A percentile compares a stretch with the other conserved stretches of the same genome.
Evolutionary conservation across 2,329 filamentous ascomycete genomes (phyloP).

Genomic region (Fusarium chuoi): DNA sequence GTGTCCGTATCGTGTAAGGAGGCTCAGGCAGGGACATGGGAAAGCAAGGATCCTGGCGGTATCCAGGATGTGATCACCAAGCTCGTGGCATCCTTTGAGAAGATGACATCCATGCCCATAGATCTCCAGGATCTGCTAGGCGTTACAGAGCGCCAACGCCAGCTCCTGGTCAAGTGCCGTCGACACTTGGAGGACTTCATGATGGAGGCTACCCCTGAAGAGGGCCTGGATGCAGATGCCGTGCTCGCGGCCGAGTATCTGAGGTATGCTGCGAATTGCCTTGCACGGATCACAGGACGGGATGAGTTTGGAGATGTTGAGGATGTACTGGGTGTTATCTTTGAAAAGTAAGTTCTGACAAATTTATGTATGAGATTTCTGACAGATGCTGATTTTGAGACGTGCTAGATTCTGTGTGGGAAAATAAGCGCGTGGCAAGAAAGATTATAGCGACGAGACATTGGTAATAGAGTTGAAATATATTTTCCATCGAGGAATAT

Average conservation of each 20-base stretch:
- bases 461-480: constrained; percentile 7
- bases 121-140: constrained; percentile 87
- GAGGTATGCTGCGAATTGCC: constrained; percentile 78
- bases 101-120: constrained; percentile 75
- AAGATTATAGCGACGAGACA: background rate
- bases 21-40: constrained; percentile 51
- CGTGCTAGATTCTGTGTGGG: constrained; percentile 58
- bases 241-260: constrained; percentile 92
- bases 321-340: constrained; percentile 94
- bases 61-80: constrained; percentile 75
- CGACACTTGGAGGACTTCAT: constrained; percentile 79
- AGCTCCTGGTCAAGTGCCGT: constrained; percentile 80
- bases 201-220: constrained; percentile 58
- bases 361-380: background rate
- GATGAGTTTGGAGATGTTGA: constrained; percentile 91
- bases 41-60: constrained; percentile 65
- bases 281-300: constrained; percentile 88
- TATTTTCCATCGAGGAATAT: constrained; percentile 10
- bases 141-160: constrained; percentile 88
- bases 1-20: constrained; percentile 77
- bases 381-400: constrained; percentile 29
- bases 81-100: constrained; percentile 74
- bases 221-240: constrained; percentile 73
- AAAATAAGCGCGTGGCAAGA: constrained; percentile 46
- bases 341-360: constrained; percentile 81